Conservation (phyloP, 176 grass and related monocot species). For the sorghum (Sorghum bicolor) region DNA sequence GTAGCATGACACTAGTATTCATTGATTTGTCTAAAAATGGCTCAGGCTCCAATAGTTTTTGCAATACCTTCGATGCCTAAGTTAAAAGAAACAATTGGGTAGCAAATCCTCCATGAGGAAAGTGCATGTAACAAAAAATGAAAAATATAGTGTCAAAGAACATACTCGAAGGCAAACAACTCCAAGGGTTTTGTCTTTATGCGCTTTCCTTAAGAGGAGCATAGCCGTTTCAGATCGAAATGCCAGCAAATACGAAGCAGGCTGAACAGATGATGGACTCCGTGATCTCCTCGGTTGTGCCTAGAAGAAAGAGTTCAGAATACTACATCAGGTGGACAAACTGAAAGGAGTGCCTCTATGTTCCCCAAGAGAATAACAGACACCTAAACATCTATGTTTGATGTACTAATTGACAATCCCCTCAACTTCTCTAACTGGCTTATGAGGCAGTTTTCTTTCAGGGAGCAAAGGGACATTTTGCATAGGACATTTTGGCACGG, state of each 20-base stretch:
- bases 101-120: conserved; percentile 3
- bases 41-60: conserved; percentile 64
- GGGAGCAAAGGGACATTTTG: not conserved
- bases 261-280: conserved; percentile 68
- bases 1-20: conserved; percentile 19
- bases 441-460: not conserved
- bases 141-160: conserved; percentile 24
- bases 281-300: conserved; percentile 73
- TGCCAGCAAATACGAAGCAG: conserved; percentile 58
- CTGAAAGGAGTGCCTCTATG: not conserved
- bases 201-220: conserved; percentile 76
- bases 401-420: conserved; percentile 8
- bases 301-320: conserved; percentile 42
- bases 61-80: conserved; percentile 69
- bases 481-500: not conserved
- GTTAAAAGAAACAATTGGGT: conserved; percentile 30
- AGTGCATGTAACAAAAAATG: conserved; percentile 14
- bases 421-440: conserved; percentile 11
- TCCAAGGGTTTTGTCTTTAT: conserved; percentile 75
- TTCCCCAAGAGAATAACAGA: conserved; percentile 13
- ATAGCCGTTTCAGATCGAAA: conserved; percentile 78
- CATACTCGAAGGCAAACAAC: conserved; percentile 83
- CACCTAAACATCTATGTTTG: conserved; percentile 2
- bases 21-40: conserved; percentile 30
- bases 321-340: not conserved